A percentile compares a stretch with the other conserved stretches of the same genome.
Evolutionary conservation across 306 rosid genomes (phyloP).

Genomic region (Quercus aquifolioides): DNA sequence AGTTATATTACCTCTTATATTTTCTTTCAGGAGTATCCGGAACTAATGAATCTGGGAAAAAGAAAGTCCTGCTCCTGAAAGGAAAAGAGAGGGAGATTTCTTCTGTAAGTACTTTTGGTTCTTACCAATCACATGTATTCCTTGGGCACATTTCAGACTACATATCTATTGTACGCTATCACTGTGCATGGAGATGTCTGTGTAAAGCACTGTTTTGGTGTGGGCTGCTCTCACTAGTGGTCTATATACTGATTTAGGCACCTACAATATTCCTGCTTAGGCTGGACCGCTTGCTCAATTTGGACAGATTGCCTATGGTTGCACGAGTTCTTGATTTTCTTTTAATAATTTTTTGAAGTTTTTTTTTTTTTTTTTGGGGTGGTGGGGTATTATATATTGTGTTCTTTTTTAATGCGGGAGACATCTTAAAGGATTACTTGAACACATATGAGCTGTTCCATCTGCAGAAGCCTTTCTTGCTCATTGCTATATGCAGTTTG

Average conservation of each 20-base stretch:
- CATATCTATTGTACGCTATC: neutral
- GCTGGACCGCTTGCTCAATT: neutral
- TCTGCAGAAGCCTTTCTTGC: too few relatives aligned
- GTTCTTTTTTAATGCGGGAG: too few relatives aligned
- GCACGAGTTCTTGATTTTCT: too few relatives aligned
- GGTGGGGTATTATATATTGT: too few relatives aligned
- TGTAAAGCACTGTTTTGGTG: too few relatives aligned
- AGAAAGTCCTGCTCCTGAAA: slow-evolving; percentile 50
- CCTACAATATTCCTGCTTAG: neutral
- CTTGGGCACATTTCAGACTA: neutral
- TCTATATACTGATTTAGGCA: too few relatives aligned
- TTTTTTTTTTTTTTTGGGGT: too few relatives aligned
- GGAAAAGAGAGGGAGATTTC: slow-evolving; percentile 54
- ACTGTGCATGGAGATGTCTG: neutral
- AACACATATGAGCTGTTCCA: too few relatives aligned
- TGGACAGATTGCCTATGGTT: neutral
- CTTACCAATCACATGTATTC: slow-evolving; percentile 12
- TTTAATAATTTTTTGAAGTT: too few relatives aligned
- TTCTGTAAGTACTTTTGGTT: slow-evolving; percentile 36
- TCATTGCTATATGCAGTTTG: too few relatives aligned
- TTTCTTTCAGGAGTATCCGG: slow-evolving; percentile 37
- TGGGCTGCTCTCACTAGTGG: too few relatives aligned
- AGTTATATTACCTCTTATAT: neutral
- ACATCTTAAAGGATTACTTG: too few relatives aligned
- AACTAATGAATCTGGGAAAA: slow-evolving; percentile 48